Conservation (phyloP, 495 filamentous ascomycete species). For the Neurospora cerealis region DNA sequence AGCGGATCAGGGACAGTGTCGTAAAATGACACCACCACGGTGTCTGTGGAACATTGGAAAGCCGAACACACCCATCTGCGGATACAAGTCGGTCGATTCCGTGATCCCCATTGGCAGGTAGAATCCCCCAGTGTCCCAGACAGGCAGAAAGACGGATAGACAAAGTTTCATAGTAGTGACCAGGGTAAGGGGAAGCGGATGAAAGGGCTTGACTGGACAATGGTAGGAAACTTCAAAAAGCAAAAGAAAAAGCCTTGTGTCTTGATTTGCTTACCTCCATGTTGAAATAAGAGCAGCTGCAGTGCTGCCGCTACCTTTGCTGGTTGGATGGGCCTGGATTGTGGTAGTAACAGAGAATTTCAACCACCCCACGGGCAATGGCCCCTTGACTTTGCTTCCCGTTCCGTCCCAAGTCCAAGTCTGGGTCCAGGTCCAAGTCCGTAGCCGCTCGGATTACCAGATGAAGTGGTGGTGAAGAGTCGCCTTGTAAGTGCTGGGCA, state of each 20-base stretch:
- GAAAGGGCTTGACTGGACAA: neutral
- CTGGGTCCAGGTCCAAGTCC: neutral
- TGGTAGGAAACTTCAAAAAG: neutral
- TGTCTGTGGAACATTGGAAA: neutral
- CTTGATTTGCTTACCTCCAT: neutral
- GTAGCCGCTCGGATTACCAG: neutral
- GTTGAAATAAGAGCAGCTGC: neutral
- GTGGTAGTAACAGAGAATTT: neutral
- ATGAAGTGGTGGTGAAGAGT: neutral
- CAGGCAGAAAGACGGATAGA: neutral
- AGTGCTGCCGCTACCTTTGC: neutral
- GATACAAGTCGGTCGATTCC: neutral
- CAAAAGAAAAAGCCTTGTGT: neutral
- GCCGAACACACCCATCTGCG: neutral
- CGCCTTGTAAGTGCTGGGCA: neutral
- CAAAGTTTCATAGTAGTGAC: neutral
- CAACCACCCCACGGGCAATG: neutral
- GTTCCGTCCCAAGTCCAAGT: neutral
- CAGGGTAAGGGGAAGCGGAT: neutral
- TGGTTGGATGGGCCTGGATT: neutral
- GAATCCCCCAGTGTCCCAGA: neutral
- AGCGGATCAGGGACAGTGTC: neutral
- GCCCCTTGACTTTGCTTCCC: neutral
- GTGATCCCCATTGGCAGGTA: neutral
- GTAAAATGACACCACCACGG: neutral